These are phyloP conservation scores for Pyricularia grisea DNA, from an alignment of 2,329 filamentous ascomycete species.

Conservation along the genomic window DNA sequence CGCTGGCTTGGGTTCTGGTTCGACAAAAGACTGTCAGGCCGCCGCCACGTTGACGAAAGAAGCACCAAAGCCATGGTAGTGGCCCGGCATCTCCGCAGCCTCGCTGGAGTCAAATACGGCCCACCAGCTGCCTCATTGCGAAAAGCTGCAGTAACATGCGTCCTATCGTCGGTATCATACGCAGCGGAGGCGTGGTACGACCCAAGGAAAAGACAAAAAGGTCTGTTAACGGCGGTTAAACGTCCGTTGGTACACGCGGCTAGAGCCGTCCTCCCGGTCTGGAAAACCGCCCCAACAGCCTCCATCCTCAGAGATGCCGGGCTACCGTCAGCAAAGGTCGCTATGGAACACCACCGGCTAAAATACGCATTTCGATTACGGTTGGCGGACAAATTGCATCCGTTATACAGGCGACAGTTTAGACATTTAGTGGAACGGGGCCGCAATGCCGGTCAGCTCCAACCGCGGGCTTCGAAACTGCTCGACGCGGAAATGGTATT, in stretches of 20 bases:
- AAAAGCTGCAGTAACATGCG: background rate
- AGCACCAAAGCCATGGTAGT: background rate
- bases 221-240: no score
- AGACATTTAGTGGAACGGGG: background rate
- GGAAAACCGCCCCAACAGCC: no score
- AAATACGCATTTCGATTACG: background rate
- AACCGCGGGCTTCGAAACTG: background rate
- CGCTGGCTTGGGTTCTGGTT: background rate
- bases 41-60: constrained; percentile 1
- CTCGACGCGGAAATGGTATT: background rate
- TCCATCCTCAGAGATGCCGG: no score
- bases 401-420: background rate
- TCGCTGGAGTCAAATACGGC: background rate
- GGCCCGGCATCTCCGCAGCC: no score
- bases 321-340: no score
- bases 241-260: no score
- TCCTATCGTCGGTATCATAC: no score
- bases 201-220: no score
- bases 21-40: background rate
- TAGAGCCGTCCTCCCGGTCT: no score
- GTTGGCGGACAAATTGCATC: background rate
- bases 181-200: no score
- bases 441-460: background rate
- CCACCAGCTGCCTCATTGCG: background rate
- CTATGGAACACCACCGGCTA: no score